Base-by-base conservation (phyloP, 352 stramenopile species). In the Phytophthora citricola region DNA sequence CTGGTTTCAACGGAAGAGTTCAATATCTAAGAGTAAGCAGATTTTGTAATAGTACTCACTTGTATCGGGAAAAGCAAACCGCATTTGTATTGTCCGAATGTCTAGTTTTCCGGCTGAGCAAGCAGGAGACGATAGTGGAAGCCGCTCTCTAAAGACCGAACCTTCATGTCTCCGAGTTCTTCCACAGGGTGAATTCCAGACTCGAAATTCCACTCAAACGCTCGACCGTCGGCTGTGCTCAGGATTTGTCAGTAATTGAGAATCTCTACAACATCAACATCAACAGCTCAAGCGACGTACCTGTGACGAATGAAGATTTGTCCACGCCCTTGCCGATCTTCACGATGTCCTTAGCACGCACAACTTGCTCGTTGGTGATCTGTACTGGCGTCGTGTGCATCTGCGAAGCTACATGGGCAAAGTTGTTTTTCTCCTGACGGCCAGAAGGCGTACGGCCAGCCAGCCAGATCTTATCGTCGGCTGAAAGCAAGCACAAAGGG, bases 321-420 rank as follows among this genome's bases (percentile, higher is more conserved):
- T 94, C 75, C 12, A 95, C 81, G n/a, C 87, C 87, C 56, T 91
- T 90, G 63, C 87, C 85, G 17, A 95, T 80, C 56, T 82, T 79
- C 14, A 76, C 53, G 20, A 95, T 81, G 39, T 81, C 58, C 22
- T 70, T 73, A 6, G 81, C 66, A 17, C 53, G 47, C 17, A 94
- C 61, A 53, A 82, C 63, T 46, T 65, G 64, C 15, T 81, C 63
- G 56, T 87, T 82, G n/a, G 78, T 73, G 46, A 94, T 78, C 58
- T 90, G 77, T 27, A 92, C 69, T n/a, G 87, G 83, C 24, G 55
- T 77, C 46, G 80, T 85, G 76, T 95, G 83, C 72, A 89, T 92
- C 50, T 78, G 65, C 15, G 87, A 86, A n/a, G 74, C 63, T 41
- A 91, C 79, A 15, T 88, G 79, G 8, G 79, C 50, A 62, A 89